phyloP scores from a whole-genome alignment of 495 filamentous ascomycete genomes.

The Acidiella bohemica region DNA sequence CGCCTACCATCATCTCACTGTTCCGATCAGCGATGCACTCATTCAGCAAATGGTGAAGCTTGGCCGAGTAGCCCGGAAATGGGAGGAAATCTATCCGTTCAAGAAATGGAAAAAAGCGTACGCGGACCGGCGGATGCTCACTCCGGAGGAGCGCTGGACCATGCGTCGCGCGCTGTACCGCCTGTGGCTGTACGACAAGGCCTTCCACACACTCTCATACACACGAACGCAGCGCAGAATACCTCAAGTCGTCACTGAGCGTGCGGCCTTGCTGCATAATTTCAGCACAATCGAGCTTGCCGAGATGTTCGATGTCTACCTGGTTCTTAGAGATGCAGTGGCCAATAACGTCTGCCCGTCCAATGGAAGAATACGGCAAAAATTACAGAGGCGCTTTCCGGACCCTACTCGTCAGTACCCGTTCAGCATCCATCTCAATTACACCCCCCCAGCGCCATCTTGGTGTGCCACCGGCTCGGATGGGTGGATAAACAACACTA shows the following conservation, averaged over 20 bases:
- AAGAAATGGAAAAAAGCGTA: conserved; percentile 51
- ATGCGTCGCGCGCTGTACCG: conserved; percentile 56
- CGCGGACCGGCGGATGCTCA: conserved; percentile 49
- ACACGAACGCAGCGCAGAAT: conserved; percentile 36
- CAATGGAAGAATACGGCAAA: conserved; percentile 45
- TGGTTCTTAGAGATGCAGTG: conserved; percentile 38
- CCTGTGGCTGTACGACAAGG: conserved; percentile 51
- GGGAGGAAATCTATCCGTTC: conserved; percentile 55
- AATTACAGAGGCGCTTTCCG: conserved; percentile 42
- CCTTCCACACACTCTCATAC: conserved; percentile 40
- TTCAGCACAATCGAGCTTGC: conserved; percentile 41
- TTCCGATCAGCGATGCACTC: conserved; percentile 40
- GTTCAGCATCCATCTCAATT: conserved; percentile 43
- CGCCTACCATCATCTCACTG: conserved; percentile 36
- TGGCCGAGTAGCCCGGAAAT: conserved; percentile 46
- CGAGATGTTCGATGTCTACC: conserved; percentile 42
- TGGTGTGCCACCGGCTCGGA: conserved; percentile 25
- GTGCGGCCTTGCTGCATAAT: conserved; percentile 43
- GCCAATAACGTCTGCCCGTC: conserved; percentile 45
- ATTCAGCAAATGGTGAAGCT: conserved; percentile 44
- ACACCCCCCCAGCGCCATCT: conserved; percentile 26
- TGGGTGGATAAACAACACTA: conserved; percentile 16
- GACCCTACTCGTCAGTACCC: conserved; percentile 34
- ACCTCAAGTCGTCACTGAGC: conserved; percentile 33
- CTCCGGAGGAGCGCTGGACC: conserved; percentile 39